Evolutionary conservation across 1,284 basidiomycete genomes (phyloP), one percentile per base, ranked within the genome.

Genomic region (Fomes fomentarius): DNA sequence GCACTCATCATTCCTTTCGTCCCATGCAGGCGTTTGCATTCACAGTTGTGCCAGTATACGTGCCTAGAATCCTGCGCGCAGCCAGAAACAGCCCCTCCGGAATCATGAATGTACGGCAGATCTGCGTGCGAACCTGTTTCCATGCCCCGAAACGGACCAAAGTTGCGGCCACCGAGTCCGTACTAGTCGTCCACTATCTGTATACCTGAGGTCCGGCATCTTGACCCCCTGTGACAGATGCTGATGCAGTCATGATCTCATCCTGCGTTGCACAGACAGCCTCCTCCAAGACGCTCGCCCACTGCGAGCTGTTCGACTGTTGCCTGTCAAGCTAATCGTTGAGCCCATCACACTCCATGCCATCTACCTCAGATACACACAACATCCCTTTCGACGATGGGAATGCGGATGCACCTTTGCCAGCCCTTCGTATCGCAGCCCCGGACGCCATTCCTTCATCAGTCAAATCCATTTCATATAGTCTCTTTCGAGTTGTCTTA

Each of bases 121-220:
- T 56, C 54, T 49, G 38, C 61, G 60, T 63, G 63, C 50, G 61
- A 63, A 51, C 54, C 30, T 47, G 59, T 64, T 37, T 59, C 61
- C 50, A 63, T 57, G 59, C 50, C 52, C 53, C 11, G 26, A 53
- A 38, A 35, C 30, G 53, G 57, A 41, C 55, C 57, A 60, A 57
- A 60, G 24, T 43, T 52, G 61, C 58, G 58, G 52, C 30, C 14
- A 31, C 49, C 41, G n/a, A n/a, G n/a, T n/a, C n/a, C n/a, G n/a
- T n/a, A n/a, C n/a, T n/a, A n/a, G n/a, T n/a, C n/a, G n/a, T n/a
- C n/a, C n/a, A n/a, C n/a, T n/a, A n/a, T n/a, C n/a, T n/a, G n/a
- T n/a, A n/a, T n/a, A n/a, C n/a, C n/a, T n/a, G n/a, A n/a, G n/a
- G n/a, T 38, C 58, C 51, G 54, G 54, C 52, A 26, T 54, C 52